Percentiles rank a stretch among this genome's conserved stretches.
These are phyloP conservation scores for Hyphodiscus hymeniophilus DNA, from an alignment of 495 filamentous ascomycete species.

Conservation along the genomic window DNA sequence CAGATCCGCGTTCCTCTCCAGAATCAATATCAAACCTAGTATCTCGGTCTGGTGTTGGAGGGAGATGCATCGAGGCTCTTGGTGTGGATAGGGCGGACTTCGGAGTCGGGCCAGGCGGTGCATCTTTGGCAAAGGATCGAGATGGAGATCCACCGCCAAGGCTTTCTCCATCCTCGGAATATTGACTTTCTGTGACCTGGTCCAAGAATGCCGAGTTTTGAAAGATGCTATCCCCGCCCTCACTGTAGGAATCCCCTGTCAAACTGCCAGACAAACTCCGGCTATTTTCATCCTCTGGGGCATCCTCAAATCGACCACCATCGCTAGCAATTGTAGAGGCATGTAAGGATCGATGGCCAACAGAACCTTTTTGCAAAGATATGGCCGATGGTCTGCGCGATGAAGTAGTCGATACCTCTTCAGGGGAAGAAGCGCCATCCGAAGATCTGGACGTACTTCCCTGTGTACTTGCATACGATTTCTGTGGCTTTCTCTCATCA, in stretches of 20 bases:
- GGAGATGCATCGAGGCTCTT: constrained; percentile 10
- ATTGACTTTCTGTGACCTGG: constrained; percentile 38
- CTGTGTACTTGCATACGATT: constrained; percentile 3
- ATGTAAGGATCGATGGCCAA: background rate
- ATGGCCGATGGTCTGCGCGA: constrained; percentile 1
- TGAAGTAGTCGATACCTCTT: constrained; percentile 6
- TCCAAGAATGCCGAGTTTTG: constrained; percentile 43
- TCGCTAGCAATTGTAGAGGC: constrained; percentile 18
- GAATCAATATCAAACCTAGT: background rate
- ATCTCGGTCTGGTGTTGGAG: background rate
- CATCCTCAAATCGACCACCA: constrained; percentile 25
- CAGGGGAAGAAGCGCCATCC: constrained; percentile 13
- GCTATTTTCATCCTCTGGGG: constrained; percentile 27
- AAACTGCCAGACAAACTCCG: constrained; percentile 29
- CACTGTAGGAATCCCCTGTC: constrained; percentile 23
- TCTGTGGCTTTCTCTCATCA: constrained; percentile 4
- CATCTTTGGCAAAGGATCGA: background rate
- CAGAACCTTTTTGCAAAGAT: constrained; percentile 4
- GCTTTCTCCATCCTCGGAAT: constrained; percentile 22
- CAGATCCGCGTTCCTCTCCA: background rate
- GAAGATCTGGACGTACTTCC: constrained; percentile 2
- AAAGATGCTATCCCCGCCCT: constrained; percentile 24
- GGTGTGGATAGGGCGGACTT: constrained; percentile 16
- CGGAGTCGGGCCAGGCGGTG: background rate
- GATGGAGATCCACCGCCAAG: background rate